Base-by-base conservation (phyloP, 2,329 filamentous ascomycete species). In the Albifimbria verrucaria region DNA sequence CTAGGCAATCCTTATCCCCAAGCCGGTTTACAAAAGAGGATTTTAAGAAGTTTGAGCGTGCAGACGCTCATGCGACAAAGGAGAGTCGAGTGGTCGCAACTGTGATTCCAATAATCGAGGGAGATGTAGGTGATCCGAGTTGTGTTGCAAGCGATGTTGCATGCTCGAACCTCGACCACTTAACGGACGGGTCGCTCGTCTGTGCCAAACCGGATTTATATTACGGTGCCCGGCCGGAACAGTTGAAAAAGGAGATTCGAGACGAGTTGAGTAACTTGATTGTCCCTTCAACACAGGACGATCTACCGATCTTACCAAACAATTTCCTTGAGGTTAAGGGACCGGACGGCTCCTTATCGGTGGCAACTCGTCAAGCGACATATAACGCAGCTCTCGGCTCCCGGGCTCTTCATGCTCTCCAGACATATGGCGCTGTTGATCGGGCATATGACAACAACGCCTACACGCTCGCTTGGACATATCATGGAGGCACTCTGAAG, bases 311-410 rank as follows among this genome's bases (percentile, higher is more conserved):
- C 2, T 58, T 57, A 20, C 71, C 69, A 4, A 76, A 75, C 54
- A 72, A 72, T 52, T 75, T 74, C 52, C 48, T 75, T 1, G 66
- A 67, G 48, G 65, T 59, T 0, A 76, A 75, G 52, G 69, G 69
- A 1, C 69, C 68, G 4, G 56, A 69, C 54, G 65, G 66, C 7
- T 39, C 49, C 15, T 9, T 48, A 25, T 60, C 55, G 2, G 65
- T 69, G n/a, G 66, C 65, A 15, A 57, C 11, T 45, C 62, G 63
- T 39, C 71, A 75, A 52, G 68, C 64, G 47, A 62, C 54, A 41
- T 70, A 74, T 52, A 61, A 74, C 57, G 68, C 68, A 23, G 70
- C 71, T 10, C 51, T 62, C 12, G 66, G 70, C 18, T 62, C 67
- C 21, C 63, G 69, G 49, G 71, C 56, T 1, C 67, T 73, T 46